phyloP scores from a whole-genome alignment of 345 rosid species.

The Garcia nutans region DNA sequence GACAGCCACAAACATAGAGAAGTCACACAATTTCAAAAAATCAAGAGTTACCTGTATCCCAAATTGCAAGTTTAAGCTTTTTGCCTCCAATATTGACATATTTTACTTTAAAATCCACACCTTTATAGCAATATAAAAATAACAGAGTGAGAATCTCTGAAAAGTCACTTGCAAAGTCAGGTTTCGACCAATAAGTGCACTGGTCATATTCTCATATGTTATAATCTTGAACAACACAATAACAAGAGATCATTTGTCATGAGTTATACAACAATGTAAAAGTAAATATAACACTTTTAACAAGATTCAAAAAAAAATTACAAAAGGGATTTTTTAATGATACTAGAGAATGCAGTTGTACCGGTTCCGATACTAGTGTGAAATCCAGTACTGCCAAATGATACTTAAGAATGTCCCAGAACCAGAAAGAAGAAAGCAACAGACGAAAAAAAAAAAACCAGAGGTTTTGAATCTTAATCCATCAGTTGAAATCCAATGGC shows the following conservation, averaged over 20 bases:
- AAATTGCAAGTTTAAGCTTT: conserved; percentile 88
- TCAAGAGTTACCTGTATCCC: conserved; percentile 74
- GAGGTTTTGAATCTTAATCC: neutral
- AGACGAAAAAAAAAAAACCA: neutral
- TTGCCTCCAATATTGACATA: conserved; percentile 69
- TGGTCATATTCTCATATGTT: neutral
- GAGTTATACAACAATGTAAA: neutral
- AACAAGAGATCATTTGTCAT: neutral
- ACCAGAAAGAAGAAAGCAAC: neutral
- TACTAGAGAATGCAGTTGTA: no score
- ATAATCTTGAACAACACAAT: neutral
- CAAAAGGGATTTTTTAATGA: neutral
- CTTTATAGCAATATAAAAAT: conserved; percentile 27
- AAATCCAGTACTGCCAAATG: no score
- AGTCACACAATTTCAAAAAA: neutral
- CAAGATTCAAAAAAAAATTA: neutral
- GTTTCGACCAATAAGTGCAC: neutral
- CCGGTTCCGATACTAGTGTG: no score
- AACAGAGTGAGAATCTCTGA: neutral
- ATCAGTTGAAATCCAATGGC: neutral
- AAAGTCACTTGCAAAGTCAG: neutral
- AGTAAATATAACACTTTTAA: neutral
- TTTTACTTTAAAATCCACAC: conserved; percentile 94
- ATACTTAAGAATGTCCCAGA: neutral
- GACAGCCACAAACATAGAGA: neutral